Percentiles rank a stretch among this genome's conserved stretches.
Evolutionary conservation across 1,284 basidiomycete genomes (phyloP).

Genomic region (Cutaneotrichosporon cavernicola): DNA sequence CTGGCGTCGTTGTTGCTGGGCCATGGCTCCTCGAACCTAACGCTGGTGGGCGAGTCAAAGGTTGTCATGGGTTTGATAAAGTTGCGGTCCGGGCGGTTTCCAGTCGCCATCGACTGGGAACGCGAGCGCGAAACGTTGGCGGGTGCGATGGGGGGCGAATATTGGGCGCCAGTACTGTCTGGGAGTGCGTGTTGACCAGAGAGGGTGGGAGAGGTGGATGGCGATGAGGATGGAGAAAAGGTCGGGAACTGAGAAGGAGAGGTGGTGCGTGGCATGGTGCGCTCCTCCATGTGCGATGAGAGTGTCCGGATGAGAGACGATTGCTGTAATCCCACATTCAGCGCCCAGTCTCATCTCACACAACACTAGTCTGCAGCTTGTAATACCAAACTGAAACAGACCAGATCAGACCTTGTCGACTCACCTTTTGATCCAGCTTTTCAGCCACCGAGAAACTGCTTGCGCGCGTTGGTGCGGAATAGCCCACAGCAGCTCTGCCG

Average conservation of each 20-base stretch:
- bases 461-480: conserved; percentile 27
- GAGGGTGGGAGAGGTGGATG: conserved; percentile 35
- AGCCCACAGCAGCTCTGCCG: conserved; percentile 1
- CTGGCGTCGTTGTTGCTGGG: conserved; percentile 34
- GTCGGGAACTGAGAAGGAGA: conserved; percentile 46
- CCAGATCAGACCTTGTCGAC: conserved; percentile 8
- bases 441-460: conserved; percentile 45
- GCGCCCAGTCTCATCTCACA: conserved; percentile 1
- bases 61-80: conserved; percentile 39
- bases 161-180: conserved; percentile 20
- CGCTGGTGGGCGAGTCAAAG: conserved; percentile 28
- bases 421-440: conserved; percentile 18
- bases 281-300: conserved; percentile 49
- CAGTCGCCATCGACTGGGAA: conserved; percentile 46
- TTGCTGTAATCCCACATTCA: conserved; percentile 29
- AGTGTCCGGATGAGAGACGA: conserved; percentile 39
- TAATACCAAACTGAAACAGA: neutral
- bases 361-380: neutral
- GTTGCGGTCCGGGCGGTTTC: conserved; percentile 41
- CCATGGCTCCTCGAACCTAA: conserved; percentile 34
- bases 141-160: conserved; percentile 45
- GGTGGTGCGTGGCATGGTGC: conserved; percentile 34
- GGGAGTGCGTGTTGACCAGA: conserved; percentile 15
- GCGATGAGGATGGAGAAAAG: conserved; percentile 47
- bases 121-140: conserved; percentile 46